phyloP scores from a whole-genome alignment of 306 rosid genomes.

The Vigna reflexopilosa region DNA sequence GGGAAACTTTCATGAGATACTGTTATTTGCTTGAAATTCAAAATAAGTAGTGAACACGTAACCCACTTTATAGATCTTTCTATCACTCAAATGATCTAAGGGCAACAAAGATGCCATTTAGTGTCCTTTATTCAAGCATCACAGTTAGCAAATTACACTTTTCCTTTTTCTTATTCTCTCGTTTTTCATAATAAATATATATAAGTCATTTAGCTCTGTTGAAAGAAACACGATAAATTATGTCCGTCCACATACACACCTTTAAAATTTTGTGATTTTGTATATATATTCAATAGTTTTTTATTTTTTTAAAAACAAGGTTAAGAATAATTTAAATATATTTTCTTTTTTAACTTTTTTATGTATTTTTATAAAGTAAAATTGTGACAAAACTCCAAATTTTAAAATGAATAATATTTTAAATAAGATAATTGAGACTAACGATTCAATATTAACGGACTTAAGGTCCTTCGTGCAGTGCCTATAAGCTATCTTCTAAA shows the following conservation, averaged over 20 bases:
- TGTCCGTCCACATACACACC: background rate
- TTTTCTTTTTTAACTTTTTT: no score
- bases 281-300: no score
- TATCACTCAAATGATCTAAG: conserved; percentile 6
- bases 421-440: no score
- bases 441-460: no score
- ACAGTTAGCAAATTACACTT: conserved; percentile 10
- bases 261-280: background rate
- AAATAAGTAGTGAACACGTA: conserved; percentile 42
- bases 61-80: conserved; percentile 41
- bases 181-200: no score
- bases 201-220: background rate
- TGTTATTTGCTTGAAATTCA: conserved; percentile 43
- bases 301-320: no score
- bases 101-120: conserved; percentile 45
- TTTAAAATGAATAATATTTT: no score
- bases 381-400: no score
- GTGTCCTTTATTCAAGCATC: conserved; percentile 36
- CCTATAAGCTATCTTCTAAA: conserved; percentile 7
- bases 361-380: no score
- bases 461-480: background rate
- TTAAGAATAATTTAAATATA: no score
- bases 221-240: background rate
- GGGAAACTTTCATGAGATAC: conserved; percentile 26
- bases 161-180: conserved; percentile 28